Base-by-base conservation (phyloP, 305 asterid genomes). In the Euphrasia arctica region DNA sequence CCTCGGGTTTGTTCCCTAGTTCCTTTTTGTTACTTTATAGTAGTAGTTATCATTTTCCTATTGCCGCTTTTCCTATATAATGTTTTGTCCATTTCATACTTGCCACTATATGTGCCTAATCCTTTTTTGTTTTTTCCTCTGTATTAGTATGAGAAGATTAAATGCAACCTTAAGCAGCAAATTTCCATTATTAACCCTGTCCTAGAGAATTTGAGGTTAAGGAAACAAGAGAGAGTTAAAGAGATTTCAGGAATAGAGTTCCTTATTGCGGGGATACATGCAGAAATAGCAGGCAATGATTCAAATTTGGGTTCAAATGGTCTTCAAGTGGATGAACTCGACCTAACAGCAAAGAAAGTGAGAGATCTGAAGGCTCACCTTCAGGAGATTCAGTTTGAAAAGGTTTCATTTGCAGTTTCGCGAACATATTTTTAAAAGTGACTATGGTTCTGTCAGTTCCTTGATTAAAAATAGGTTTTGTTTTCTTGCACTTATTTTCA, bases 311-410 rank as follows among this genome's bases (percentile, higher is more conserved):
- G 71, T 74, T 73, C 72, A 54, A 67, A 58, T 51, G 71, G 63
- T 66, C 52, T 77, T 70, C 83, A 66, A 65, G 85, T 78, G 41
- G 87, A 85, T 80, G 91, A 83, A 72, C 69, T 55, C 47, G 86
- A 85, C 82, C 75, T 88, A 72, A 81, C 96, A 9, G 68, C 77
- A 65, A 82, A 77, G 79, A 82, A 77, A 65, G 67, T 85, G 75
- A 83, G 73, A 74, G 86, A 85, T 68, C 56, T 85, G 68, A 85
- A 79, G 63, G 77, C 73, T 54, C 87, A 72, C 54, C 87, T 88
- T 57, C 82, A 83, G 75, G 93, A 83, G 74, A 91, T 88, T 78
- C 85, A 82, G 59, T 75, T 72, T 45, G 96, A 88, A 78, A 88
- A 71, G 91, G 96, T 88, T 64, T 63, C 15, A 18, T 47, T 54